Conservation (phyloP, 1,284 basidiomycete species). For the Rhodotorula sp. region DNA sequence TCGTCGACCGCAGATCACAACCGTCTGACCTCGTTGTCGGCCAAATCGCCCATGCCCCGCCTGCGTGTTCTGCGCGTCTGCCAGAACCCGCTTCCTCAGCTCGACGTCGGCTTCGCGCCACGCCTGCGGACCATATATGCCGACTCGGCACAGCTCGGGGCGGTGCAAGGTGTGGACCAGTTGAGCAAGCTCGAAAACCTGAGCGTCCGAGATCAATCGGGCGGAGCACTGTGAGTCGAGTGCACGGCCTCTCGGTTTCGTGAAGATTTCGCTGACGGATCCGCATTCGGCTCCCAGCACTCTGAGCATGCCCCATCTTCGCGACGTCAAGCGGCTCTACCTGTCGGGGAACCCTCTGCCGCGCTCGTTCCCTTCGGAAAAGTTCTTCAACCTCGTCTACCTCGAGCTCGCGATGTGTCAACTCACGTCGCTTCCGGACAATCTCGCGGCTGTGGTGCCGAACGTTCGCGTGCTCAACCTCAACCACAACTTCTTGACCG, state of each 20-base stretch:
- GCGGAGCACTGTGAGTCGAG: constrained; percentile 53
- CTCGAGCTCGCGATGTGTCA: constrained; percentile 90
- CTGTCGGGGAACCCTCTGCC: constrained; percentile 70
- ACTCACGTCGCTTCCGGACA: constrained; percentile 68
- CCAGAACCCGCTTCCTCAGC: constrained; percentile 69
- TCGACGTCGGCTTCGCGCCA: constrained; percentile 68
- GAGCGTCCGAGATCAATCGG: constrained; percentile 83
- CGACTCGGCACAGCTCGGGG: constrained; percentile 75
- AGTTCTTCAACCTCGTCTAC: constrained; percentile 86
- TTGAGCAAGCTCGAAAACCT: constrained; percentile 80
- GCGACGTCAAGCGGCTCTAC: constrained; percentile 89
- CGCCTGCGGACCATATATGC: constrained; percentile 82
- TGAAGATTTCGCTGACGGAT: neutral
- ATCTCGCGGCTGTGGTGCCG: constrained; percentile 67
- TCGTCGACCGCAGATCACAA: constrained; percentile 66
- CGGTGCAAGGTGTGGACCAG: constrained; percentile 55
- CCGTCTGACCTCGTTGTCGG: constrained; percentile 52
- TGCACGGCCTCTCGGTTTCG: neutral
- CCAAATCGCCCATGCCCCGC: constrained; percentile 56
- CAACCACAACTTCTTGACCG: constrained; percentile 87
- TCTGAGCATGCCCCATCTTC: constrained; percentile 67
- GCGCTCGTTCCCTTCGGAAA: constrained; percentile 56
- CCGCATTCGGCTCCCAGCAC: constrained; percentile 28
- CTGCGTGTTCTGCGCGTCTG: constrained; percentile 80
- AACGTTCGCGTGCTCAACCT: constrained; percentile 90